phyloP scores from a whole-genome alignment of 2,329 filamentous ascomycete genomes.

The Claviceps capensis region DNA sequence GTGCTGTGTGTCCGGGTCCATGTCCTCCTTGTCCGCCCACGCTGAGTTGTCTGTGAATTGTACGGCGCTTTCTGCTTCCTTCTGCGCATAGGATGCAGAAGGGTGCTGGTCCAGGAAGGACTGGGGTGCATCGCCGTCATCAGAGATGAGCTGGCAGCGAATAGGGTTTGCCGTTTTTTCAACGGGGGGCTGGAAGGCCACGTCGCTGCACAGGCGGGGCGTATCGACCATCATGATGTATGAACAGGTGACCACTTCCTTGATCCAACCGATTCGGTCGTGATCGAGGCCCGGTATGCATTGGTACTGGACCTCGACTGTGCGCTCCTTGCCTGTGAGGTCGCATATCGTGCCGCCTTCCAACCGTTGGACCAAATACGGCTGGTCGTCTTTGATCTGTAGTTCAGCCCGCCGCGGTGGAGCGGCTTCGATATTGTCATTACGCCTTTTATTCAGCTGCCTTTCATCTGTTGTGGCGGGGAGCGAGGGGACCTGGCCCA shows the following conservation, averaged over 20 bases:
- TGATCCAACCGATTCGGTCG: conserved; percentile 82
- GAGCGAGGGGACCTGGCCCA: conserved; percentile 43
- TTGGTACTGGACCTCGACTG: conserved; percentile 69
- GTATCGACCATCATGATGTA: conserved; percentile 92
- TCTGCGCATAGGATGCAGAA: conserved; percentile 17
- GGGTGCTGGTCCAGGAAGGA: conserved; percentile 19
- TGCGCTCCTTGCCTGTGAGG: conserved; percentile 66
- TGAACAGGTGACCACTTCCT: conserved; percentile 79
- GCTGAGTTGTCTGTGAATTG: conserved; percentile 7
- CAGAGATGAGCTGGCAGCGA: conserved; percentile 58
- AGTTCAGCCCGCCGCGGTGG: conserved; percentile 44
- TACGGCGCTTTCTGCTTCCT: conserved; percentile 12
- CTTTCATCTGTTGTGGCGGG: conserved; percentile 13
- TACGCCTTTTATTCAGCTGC: conserved; percentile 8
- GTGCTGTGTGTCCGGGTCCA: conserved; percentile 17
- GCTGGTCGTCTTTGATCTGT: conserved; percentile 68
- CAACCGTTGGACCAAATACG: conserved; percentile 75
- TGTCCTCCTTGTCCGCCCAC: neutral
- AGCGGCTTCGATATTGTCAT: conserved; percentile 7
- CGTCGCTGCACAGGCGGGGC: conserved; percentile 73
- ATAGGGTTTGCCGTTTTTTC: conserved; percentile 66
- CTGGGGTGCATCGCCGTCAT: conserved; percentile 28
- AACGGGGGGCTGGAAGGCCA: conserved; percentile 71
- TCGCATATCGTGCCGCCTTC: conserved; percentile 74
- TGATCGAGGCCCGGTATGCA: conserved; percentile 61